Conservation (phyloP, 2,329 filamentous ascomycete genomes). For the Beauveria asiatica region DNA sequence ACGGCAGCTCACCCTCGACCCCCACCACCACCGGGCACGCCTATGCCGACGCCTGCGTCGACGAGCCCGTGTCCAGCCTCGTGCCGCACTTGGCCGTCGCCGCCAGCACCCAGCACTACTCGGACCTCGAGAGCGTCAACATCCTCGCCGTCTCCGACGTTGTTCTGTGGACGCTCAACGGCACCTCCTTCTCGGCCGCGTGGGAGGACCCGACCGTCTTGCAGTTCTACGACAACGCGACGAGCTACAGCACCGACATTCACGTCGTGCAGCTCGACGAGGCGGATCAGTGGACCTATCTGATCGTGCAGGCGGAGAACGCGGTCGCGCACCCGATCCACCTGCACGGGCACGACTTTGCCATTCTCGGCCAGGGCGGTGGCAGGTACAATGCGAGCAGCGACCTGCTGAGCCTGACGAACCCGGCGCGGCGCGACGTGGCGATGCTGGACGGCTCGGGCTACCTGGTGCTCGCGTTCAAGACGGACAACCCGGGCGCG, state of each 20-base stretch:
- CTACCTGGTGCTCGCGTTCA: conserved; percentile 41
- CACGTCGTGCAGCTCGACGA: conserved; percentile 6
- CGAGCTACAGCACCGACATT: not conserved
- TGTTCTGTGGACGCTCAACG: not conserved
- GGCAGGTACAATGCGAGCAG: conserved; percentile 11
- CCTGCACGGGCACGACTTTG: conserved; percentile 18
- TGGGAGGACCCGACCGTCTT: not conserved
- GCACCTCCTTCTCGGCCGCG: not conserved
- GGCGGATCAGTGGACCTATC: conserved; percentile 14
- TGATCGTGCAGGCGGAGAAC: conserved; percentile 12
- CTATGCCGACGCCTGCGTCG: not conserved
- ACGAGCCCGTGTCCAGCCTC: not conserved
- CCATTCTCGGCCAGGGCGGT: conserved; percentile 14
- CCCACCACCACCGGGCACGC: not conserved
- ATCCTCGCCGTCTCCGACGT: not conserved
- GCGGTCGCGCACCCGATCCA: conserved; percentile 16
- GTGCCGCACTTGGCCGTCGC: not conserved
- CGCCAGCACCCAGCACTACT: not conserved
- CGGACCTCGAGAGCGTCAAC: not conserved
- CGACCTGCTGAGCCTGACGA: conserved; percentile 16
- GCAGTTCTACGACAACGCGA: not conserved
- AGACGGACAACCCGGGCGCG: conserved; percentile 23
- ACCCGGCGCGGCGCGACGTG: conserved; percentile 45
- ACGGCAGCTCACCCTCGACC: not conserved
- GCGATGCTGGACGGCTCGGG: conserved; percentile 37